Evolutionary conservation across 768 basidiomycete genomes (phyloP).

Genomic region (Termitomyces sp.): DNA sequence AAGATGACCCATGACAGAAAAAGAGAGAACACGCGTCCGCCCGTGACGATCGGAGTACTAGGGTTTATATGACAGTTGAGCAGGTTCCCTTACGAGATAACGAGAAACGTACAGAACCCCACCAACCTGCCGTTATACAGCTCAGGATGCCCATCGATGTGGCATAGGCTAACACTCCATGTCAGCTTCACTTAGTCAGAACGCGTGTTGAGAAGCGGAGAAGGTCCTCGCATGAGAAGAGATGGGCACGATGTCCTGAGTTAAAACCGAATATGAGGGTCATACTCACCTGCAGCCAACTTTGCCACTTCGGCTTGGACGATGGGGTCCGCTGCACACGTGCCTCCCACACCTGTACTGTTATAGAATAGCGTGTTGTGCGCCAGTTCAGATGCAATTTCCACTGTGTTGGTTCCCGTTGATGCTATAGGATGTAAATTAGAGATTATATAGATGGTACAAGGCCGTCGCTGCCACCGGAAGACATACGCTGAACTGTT

Average conservation of each 20-base stretch:
- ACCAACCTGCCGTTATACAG: constrained; percentile 79
- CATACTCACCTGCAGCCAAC: constrained; percentile 49
- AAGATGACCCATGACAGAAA: constrained; percentile 57
- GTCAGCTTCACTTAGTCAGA: constrained; percentile 1
- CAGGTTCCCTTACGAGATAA: not conserved
- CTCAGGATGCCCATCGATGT: constrained; percentile 65
- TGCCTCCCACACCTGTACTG: constrained; percentile 6
- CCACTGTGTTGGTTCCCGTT: not conserved
- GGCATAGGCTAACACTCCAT: constrained; percentile 44
- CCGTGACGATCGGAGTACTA: constrained; percentile 78
- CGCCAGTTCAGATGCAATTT: not conserved
- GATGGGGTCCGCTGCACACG: constrained; percentile 63
- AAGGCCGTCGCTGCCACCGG: not conserved
- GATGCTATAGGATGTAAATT: not conserved
- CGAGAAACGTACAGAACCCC: constrained; percentile 61
- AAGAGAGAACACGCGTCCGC: constrained; percentile 55
- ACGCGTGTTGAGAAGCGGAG: not conserved
- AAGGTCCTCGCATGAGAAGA: not conserved
- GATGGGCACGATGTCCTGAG: not conserved
- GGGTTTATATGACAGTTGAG: not conserved
- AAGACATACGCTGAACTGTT: constrained; percentile 28
- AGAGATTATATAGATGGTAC: not conserved
- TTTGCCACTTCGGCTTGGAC: constrained; percentile 70
- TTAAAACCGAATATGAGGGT: not conserved
- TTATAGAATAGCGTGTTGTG: not conserved